A percentile compares a stretch with the other conserved stretches of the same genome.
phyloP scores from a whole-genome alignment of 2,329 filamentous ascomycete genomes.

The Epichloe sylvatica region DNA sequence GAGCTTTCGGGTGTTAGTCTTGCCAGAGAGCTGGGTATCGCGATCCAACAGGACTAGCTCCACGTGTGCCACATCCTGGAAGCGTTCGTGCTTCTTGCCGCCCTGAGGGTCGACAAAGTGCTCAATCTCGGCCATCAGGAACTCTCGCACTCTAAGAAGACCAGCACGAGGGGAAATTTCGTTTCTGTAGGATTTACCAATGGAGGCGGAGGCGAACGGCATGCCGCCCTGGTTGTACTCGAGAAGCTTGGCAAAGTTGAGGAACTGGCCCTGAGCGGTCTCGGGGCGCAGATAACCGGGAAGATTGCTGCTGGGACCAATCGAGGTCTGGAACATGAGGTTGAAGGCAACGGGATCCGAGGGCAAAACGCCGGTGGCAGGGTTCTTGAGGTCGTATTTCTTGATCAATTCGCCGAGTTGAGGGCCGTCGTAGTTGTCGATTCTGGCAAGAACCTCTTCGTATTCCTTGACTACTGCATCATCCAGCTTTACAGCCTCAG shows the following conservation, averaged over 20 bases:
- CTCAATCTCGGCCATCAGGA: constrained; percentile 98
- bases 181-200: constrained; percentile 96
- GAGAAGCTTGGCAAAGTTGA: constrained; percentile 91
- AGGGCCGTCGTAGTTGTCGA: constrained; percentile 86
- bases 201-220: constrained; percentile 93
- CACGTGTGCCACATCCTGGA: constrained; percentile 69
- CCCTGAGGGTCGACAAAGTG: constrained; percentile 92
- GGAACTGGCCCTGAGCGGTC: constrained; percentile 94
- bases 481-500: constrained; percentile 70
- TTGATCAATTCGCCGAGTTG: constrained; percentile 78
- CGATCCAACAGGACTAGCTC: constrained; percentile 76
- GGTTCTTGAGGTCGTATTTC: constrained; percentile 86
- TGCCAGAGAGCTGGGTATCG: constrained; percentile 72
- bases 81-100: constrained; percentile 87
- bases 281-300: constrained; percentile 82
- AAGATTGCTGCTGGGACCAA: constrained; percentile 80
- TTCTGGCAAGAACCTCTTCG: constrained; percentile 77
- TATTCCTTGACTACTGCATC: constrained; percentile 81
- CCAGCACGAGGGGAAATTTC: constrained; percentile 91
- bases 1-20: constrained; percentile 60
- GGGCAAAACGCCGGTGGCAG: constrained; percentile 61
- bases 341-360: constrained; percentile 83
- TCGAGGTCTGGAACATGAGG: constrained; percentile 95
- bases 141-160: constrained; percentile 86
- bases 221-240: constrained; percentile 92